A percentile compares a stretch with the other conserved stretches of the same genome.
Conservation (phyloP, 345 rosid genomes). For the Populus nigra region DNA sequence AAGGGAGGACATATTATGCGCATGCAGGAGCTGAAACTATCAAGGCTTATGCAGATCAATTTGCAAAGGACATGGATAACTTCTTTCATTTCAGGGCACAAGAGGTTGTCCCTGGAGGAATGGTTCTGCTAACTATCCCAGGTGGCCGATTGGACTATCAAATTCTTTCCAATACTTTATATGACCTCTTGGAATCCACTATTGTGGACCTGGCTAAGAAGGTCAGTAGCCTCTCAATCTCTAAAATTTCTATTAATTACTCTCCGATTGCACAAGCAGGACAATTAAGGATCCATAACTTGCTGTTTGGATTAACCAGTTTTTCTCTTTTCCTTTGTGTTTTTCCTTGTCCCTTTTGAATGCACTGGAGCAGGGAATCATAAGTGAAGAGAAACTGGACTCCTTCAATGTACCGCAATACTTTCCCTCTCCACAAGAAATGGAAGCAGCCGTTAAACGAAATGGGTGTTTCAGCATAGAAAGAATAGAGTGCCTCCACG, state of each 20-base stretch:
- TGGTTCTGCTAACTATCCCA: not conserved
- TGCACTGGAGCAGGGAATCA: not conserved
- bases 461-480: conserved; percentile 3
- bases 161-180: not conserved
- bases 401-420: conserved; percentile 5
- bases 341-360: too few species aligned
- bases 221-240: not conserved
- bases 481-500: not conserved
- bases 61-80: not conserved
- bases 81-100: not conserved
- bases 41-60: not conserved
- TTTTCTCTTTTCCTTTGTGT: too few species aligned
- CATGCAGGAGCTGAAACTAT: not conserved
- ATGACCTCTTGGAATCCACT: not conserved
- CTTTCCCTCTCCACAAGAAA: not conserved
- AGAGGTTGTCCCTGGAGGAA: not conserved
- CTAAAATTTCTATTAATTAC: too few species aligned
- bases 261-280: not conserved
- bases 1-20: not conserved
- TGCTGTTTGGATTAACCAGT: too few species aligned
- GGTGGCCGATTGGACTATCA: not conserved
- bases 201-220: not conserved
- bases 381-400: conserved; percentile 5
- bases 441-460: not conserved
- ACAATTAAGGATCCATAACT: too few species aligned